Conservation (phyloP, 192 early-diverging fungal species). For the Gonapodya prolifera region DNA sequence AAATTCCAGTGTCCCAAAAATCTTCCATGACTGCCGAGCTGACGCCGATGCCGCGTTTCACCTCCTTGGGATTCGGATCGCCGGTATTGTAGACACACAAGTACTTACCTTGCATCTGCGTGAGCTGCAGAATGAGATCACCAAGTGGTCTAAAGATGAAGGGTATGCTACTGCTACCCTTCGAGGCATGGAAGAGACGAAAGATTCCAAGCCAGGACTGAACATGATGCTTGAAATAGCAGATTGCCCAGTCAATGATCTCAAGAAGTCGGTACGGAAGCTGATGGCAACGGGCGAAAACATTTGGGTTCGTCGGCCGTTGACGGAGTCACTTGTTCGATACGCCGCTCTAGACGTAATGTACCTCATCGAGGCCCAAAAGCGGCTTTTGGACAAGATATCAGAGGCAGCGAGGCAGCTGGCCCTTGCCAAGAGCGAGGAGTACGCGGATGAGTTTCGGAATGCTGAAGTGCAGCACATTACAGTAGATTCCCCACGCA, state of each 20-base stretch:
- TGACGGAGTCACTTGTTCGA: neutral
- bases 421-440: neutral
- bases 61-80: neutral
- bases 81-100: neutral
- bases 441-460: conserved; percentile 3
- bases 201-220: neutral
- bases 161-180: neutral
- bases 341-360: neutral
- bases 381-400: neutral
- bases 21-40: conserved; percentile 1
- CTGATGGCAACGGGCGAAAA: neutral
- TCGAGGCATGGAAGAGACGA: neutral
- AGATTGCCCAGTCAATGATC: neutral
- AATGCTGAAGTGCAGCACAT: neutral
- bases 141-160: neutral
- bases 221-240: neutral
- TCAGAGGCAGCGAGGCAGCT: neutral
- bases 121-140: neutral
- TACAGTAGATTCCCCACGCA: neutral
- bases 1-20: neutral
- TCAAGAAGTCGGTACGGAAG: neutral
- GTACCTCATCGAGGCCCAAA: neutral
- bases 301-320: neutral
- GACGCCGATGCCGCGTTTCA: conserved; percentile 1
- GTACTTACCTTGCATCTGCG: neutral